Conservation (phyloP, 129 eudicot genomes). For the Tagetes patula region DNA sequence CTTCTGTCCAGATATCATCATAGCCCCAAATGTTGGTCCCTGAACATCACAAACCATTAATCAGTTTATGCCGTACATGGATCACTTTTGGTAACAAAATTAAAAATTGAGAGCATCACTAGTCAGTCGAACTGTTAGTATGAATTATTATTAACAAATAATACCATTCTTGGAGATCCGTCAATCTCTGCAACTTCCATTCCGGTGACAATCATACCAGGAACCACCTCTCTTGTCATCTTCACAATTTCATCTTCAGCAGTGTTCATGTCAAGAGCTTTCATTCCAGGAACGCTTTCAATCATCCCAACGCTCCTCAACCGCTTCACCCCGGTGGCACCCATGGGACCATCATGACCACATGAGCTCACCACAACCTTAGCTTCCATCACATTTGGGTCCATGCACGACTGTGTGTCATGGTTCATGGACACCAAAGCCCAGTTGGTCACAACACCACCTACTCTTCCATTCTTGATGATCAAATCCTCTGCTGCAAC, state of each 20-base stretch:
- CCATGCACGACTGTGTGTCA: slow-evolving; percentile 83
- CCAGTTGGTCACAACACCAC: slow-evolving; percentile 83
- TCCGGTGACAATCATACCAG: slow-evolving; percentile 81
- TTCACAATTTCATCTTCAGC: slow-evolving; percentile 77
- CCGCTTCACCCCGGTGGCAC: slow-evolving; percentile 84
- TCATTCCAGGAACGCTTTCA: slow-evolving; percentile 74
- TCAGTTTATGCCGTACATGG: not conserved
- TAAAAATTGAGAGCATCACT: too few relatives aligned
- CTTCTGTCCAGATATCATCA: slow-evolving; percentile 93
- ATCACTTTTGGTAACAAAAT: too few relatives aligned
- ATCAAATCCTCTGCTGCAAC: slow-evolving; percentile 87
- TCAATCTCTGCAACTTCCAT: slow-evolving; percentile 87
- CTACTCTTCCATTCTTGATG: slow-evolving; percentile 57
- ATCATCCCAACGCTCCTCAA: slow-evolving; percentile 67
- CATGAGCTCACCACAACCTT: slow-evolving; percentile 78
- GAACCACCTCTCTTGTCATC: slow-evolving; percentile 68
- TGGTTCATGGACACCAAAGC: slow-evolving; percentile 78
- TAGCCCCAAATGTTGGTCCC: slow-evolving; percentile 97
- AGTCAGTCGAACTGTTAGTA: too few relatives aligned
- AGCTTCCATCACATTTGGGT: slow-evolving; percentile 85
- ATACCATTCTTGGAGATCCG: slow-evolving; percentile 79
- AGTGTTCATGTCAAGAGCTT: slow-evolving; percentile 74
- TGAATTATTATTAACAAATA: not conserved
- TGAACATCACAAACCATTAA: slow-evolving; percentile 10
- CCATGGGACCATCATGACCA: slow-evolving; percentile 85